phyloP scores from a whole-genome alignment of 129 eudicot genomes.

The Helianthus annuus region DNA sequence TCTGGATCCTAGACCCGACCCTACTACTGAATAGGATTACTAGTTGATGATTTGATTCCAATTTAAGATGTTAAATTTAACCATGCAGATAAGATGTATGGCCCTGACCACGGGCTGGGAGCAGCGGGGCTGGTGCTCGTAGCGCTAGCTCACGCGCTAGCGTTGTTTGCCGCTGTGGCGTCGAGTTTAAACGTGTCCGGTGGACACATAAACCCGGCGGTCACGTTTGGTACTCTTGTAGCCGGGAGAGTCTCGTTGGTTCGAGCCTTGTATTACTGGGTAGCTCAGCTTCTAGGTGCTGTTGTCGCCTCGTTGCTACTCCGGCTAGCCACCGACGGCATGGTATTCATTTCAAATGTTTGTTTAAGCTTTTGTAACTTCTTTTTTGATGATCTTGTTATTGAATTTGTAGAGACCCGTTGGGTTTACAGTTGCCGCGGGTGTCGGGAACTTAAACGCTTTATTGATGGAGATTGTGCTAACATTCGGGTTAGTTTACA shows the following conservation, averaged over 20 bases:
- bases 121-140: constrained; percentile 56
- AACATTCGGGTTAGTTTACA: constrained; percentile 67
- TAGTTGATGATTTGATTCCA: background rate
- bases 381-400: background rate
- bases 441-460: constrained; percentile 59
- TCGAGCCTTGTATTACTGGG: constrained; percentile 81
- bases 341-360: constrained; percentile 41
- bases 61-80: background rate
- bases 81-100: constrained; percentile 61
- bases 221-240: constrained; percentile 75
- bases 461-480: constrained; percentile 62
- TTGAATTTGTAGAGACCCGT: constrained; percentile 51
- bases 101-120: constrained; percentile 29
- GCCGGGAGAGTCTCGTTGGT: constrained; percentile 75
- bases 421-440: constrained; percentile 52
- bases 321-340: constrained; percentile 68
- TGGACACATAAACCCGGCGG: constrained; percentile 89
- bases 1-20: too few species aligned
- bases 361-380: background rate
- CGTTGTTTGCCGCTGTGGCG: constrained; percentile 81
- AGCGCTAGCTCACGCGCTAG: constrained; percentile 71
- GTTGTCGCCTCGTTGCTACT: constrained; percentile 64
- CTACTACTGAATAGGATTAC: too few species aligned
- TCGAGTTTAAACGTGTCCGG: constrained; percentile 84
- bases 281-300: constrained; percentile 83